Conservation (phyloP, 768 basidiomycete genomes). For the Boletus huronensis region DNA sequence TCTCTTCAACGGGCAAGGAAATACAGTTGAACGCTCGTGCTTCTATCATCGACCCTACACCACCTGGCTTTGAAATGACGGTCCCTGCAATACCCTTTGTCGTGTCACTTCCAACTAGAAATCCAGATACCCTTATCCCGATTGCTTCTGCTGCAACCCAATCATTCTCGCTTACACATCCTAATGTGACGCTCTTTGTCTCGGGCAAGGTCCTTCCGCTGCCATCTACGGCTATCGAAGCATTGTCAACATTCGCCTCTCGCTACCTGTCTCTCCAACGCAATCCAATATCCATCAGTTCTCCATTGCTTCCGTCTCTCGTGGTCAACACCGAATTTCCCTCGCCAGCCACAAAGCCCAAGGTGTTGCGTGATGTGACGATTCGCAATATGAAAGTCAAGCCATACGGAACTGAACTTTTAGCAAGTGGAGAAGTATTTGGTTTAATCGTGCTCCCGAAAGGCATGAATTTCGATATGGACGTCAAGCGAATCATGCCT, state of each 20-base stretch:
- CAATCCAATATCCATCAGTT: slow-evolving; percentile 57
- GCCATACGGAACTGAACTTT: slow-evolving; percentile 43
- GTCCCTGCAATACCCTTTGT: slow-evolving; percentile 60
- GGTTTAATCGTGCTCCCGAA: slow-evolving; percentile 64
- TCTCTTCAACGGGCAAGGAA: slow-evolving; percentile 34
- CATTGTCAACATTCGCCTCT: slow-evolving; percentile 60
- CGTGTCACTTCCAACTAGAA: slow-evolving; percentile 44
- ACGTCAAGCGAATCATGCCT: slow-evolving; percentile 63
- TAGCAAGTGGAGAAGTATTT: slow-evolving; percentile 68
- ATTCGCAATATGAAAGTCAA: slow-evolving; percentile 74
- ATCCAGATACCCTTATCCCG: slow-evolving; percentile 32
- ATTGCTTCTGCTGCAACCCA: slow-evolving; percentile 53
- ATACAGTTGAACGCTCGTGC: slow-evolving; percentile 51
- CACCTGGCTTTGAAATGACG: slow-evolving; percentile 45
- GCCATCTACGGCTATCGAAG: slow-evolving; percentile 33
- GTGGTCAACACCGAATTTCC: slow-evolving; percentile 56
- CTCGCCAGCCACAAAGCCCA: slow-evolving; percentile 57
- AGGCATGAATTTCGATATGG: slow-evolving; percentile 63
- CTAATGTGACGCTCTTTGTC: slow-evolving; percentile 61
- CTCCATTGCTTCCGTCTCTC: slow-evolving; percentile 51
- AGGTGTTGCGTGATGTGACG: slow-evolving; percentile 66
- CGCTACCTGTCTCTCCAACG: slow-evolving; percentile 57
- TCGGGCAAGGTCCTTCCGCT: slow-evolving; percentile 58
- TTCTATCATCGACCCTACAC: slow-evolving; percentile 55
- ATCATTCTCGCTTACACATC: slow-evolving; percentile 60